Evolutionary conservation across 2,329 filamentous ascomycete species (phyloP).

Genomic region (Colletotrichum nymphaeae): DNA sequence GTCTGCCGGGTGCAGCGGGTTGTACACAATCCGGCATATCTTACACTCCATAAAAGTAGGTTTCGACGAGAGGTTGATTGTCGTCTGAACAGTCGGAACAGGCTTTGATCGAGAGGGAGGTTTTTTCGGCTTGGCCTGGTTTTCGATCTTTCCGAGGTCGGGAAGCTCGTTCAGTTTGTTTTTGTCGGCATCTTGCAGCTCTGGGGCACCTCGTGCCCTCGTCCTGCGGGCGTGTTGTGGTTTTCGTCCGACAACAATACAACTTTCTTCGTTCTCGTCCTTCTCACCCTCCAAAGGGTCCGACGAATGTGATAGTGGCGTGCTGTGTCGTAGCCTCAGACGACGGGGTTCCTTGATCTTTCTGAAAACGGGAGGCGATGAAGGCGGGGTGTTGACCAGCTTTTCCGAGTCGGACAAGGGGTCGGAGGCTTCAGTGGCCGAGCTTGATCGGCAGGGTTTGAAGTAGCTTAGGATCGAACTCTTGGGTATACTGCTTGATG

Average conservation of each 20-base stretch:
- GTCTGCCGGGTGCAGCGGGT: constrained; percentile 55
- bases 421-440: constrained; percentile 19
- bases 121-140: constrained; percentile 10
- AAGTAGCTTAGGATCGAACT: constrained; percentile 56
- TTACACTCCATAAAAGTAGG: constrained; percentile 57
- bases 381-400: constrained; percentile 39
- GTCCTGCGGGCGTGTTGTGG: neutral
- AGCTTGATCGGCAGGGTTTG: constrained; percentile 43
- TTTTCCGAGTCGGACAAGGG: constrained; percentile 29
- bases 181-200: neutral
- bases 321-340: constrained; percentile 31
- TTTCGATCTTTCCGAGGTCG: neutral
- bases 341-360: constrained; percentile 34
- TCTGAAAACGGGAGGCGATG: constrained; percentile 34
- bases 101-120: constrained; percentile 30
- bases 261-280: neutral
- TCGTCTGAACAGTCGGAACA: constrained; percentile 50
- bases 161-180: neutral
- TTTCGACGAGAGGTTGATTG: constrained; percentile 55
- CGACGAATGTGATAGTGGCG: constrained; percentile 5
- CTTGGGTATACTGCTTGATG: constrained; percentile 40
- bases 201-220: neutral
- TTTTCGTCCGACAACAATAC: neutral
- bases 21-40: constrained; percentile 56
- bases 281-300: neutral